Evolutionary conservation across 768 basidiomycete species (phyloP).

Genomic region (Aureoboletus auriporus): DNA sequence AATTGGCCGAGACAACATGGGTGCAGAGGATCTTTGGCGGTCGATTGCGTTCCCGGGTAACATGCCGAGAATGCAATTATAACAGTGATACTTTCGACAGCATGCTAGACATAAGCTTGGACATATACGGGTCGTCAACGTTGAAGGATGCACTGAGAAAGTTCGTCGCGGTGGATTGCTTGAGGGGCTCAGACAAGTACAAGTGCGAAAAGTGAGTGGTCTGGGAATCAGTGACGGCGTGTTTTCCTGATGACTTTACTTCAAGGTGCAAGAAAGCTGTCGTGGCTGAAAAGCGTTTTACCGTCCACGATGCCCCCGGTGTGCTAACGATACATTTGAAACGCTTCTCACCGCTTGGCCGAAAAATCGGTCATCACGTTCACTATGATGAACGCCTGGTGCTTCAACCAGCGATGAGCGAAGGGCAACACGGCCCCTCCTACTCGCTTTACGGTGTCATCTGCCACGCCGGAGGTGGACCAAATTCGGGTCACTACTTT

Average conservation of each 20-base stretch:
- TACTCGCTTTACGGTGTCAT: constrained; percentile 92
- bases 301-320: constrained; percentile 80
- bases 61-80: constrained; percentile 74
- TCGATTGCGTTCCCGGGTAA: constrained; percentile 83
- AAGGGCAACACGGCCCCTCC: constrained; percentile 65
- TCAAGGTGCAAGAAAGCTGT: constrained; percentile 88
- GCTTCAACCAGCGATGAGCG: constrained; percentile 79
- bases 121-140: constrained; percentile 62
- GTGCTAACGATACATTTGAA: constrained; percentile 93
- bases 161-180: constrained; percentile 76
- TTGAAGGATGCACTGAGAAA: constrained; percentile 72
- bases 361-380: constrained; percentile 76
- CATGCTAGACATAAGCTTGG: constrained; percentile 90
- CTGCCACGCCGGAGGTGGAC: constrained; percentile 88
- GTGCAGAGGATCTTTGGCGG: constrained; percentile 95
- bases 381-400: constrained; percentile 75
- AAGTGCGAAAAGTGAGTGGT: constrained; percentile 93
- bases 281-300: constrained; percentile 86
- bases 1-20: constrained; percentile 84
- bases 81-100: constrained; percentile 97
- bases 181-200: constrained; percentile 93
- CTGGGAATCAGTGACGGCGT: not conserved
- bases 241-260: constrained; percentile 6
- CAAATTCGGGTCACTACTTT: constrained; percentile 95
- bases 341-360: constrained; percentile 86